phyloP scores from a whole-genome alignment of 495 filamentous ascomycete genomes.

The Hypoxylon lienhwacheense region DNA sequence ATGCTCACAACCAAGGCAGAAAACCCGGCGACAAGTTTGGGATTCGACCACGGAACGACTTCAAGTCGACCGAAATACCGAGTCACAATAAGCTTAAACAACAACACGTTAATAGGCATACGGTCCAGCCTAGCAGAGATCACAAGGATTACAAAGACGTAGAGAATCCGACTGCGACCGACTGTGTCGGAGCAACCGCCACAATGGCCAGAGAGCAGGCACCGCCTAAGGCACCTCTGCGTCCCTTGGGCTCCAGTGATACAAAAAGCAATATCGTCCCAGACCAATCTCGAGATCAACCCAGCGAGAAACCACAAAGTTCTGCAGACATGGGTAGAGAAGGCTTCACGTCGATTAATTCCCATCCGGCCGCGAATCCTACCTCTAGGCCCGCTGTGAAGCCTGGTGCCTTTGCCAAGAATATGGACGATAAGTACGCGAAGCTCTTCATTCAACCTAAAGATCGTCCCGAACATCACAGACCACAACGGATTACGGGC shows the following conservation, averaged over 20 bases:
- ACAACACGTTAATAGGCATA: background rate
- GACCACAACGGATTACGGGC: slow-evolving; percentile 44
- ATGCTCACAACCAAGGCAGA: slow-evolving; percentile 33
- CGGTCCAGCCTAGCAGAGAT: background rate
- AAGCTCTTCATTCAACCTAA: slow-evolving; percentile 50
- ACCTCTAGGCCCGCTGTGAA: slow-evolving; percentile 29
- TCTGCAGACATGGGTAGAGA: slow-evolving; percentile 15
- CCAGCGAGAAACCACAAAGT: slow-evolving; percentile 26
- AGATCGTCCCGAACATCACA: slow-evolving; percentile 51
- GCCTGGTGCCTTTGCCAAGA: slow-evolving; percentile 23
- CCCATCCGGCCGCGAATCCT: slow-evolving; percentile 3
- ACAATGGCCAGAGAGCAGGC: slow-evolving; percentile 41
- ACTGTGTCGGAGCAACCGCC: slow-evolving; percentile 1
- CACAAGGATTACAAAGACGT: background rate
- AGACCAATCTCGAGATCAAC: background rate
- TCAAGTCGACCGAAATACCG: slow-evolving; percentile 34
- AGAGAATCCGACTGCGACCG: slow-evolving; percentile 9
- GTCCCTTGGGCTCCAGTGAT: slow-evolving; percentile 24
- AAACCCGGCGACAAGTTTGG: slow-evolving; percentile 42
- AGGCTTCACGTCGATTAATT: slow-evolving; percentile 22
- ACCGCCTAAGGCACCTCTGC: slow-evolving; percentile 37
- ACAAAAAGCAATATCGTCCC: slow-evolving; percentile 19
- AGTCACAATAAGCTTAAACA: slow-evolving; percentile 19
- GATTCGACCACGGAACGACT: slow-evolving; percentile 44
- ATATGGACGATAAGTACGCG: slow-evolving; percentile 40